phyloP scores from a whole-genome alignment of 441 rosid species.

The Pelargonium citronellum region DNA sequence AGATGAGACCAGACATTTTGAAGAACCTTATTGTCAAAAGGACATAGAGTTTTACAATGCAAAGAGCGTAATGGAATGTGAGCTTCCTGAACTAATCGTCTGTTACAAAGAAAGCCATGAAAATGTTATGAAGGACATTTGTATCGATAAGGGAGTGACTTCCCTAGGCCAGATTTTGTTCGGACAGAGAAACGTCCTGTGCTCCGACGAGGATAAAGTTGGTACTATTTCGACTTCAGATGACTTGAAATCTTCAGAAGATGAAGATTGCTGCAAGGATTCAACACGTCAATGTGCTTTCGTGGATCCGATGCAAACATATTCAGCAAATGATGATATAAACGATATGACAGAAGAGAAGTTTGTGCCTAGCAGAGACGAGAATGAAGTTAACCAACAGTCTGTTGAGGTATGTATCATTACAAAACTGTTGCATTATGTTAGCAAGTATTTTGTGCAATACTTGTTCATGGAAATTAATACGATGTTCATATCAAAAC shows the following conservation, averaged over 20 bases:
- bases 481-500: not conserved
- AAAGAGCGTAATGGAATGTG: not conserved
- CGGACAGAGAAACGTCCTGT: not conserved
- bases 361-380: not conserved
- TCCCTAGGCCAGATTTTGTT: not conserved
- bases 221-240: not conserved
- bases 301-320: no score
- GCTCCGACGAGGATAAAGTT: not conserved
- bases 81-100: not conserved
- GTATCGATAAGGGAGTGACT: constrained; percentile 1
- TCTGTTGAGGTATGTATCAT: not conserved
- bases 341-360: not conserved
- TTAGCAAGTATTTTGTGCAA: not conserved
- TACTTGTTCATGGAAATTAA: not conserved
- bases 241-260: not conserved
- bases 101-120: not conserved
- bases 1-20: not conserved
- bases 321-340: no score
- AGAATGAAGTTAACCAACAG: no score
- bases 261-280: no score
- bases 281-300: no score
- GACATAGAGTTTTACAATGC: not conserved
- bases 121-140: not conserved
- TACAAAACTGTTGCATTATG: not conserved
- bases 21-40: not conserved